phyloP scores from a whole-genome alignment of 2,329 filamentous ascomycete genomes.

The Dissoconium aciculare region DNA sequence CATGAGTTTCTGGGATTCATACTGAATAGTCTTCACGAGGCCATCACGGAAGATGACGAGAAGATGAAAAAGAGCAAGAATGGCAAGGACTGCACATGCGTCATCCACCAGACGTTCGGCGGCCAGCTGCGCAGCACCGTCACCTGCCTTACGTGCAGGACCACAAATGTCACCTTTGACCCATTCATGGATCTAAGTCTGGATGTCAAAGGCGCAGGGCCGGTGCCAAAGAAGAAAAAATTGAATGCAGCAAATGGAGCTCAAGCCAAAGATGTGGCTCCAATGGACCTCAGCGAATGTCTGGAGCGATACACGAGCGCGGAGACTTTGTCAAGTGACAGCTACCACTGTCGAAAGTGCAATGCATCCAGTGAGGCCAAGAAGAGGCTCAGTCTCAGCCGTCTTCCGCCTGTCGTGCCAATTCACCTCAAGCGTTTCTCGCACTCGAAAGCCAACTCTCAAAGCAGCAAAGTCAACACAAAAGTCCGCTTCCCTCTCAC shows the following conservation, averaged over 20 bases:
- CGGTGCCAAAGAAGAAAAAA: constrained; percentile 46
- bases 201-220: constrained; percentile 51
- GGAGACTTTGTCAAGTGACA: constrained; percentile 59
- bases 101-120: constrained; percentile 89
- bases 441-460: constrained; percentile 41
- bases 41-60: constrained; percentile 44
- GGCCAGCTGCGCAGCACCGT: constrained; percentile 83
- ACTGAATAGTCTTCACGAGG: constrained; percentile 71
- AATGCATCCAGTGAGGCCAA: constrained; percentile 59
- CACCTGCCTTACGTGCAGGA: constrained; percentile 75
- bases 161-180: constrained; percentile 67
- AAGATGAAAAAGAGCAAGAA: constrained; percentile 16
- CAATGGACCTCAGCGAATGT: constrained; percentile 41
- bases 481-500: constrained; percentile 72
- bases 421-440: constrained; percentile 63
- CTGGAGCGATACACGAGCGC: constrained; percentile 75
- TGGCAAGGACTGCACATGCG: constrained; percentile 54
- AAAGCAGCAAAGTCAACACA: constrained; percentile 78
- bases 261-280: constrained; percentile 20
- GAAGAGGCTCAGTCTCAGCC: constrained; percentile 71
- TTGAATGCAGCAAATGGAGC: constrained; percentile 34
- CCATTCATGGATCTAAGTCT: constrained; percentile 84
- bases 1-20: constrained; percentile 96
- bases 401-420: constrained; percentile 73
- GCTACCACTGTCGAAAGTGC: constrained; percentile 76